A percentile compares a stretch with the other conserved stretches of the same genome.
phyloP scores from a whole-genome alignment of 306 rosid species.

The Medicago lupulina region DNA sequence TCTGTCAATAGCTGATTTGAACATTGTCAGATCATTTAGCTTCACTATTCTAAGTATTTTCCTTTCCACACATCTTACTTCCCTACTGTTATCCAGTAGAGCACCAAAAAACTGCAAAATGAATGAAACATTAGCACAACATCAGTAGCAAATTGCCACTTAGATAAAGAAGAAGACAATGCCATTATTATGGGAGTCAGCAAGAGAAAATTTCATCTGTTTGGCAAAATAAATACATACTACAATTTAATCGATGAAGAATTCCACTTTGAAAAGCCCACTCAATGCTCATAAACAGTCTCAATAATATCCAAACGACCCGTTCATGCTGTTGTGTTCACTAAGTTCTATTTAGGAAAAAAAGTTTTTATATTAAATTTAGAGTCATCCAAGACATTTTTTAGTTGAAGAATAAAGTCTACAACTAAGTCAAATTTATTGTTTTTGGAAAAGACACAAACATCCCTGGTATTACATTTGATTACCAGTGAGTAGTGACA shows the following conservation, averaged over 20 bases:
- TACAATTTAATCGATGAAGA: not conserved
- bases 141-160: constrained; percentile 13
- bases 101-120: constrained; percentile 80
- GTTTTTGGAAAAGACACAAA: not conserved
- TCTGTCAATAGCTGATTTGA: constrained; percentile 62
- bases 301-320: constrained; percentile 20
- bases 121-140: constrained; percentile 23
- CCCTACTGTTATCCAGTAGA: constrained; percentile 54
- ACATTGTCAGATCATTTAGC: constrained; percentile 57
- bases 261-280: constrained; percentile 31
- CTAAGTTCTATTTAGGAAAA: not conserved
- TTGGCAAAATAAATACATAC: constrained; percentile 20
- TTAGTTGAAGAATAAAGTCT: constrained; percentile 4
- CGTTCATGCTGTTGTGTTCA: not conserved
- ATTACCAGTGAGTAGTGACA: constrained; percentile 1
- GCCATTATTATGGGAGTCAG: not conserved
- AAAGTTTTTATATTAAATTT: constrained; percentile 13
- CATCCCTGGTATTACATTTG: constrained; percentile 16
- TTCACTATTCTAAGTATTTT: constrained; percentile 66
- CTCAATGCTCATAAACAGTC: not conserved
- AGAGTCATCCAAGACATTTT: constrained; percentile 12
- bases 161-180: not conserved
- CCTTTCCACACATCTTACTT: constrained; percentile 65
- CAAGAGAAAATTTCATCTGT: constrained; percentile 14
- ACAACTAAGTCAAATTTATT: not conserved